A percentile compares a stretch with the other conserved stretches of the same genome.
Evolutionary conservation across 805 yeast species (phyloP).

Genomic region (Wickerhamiella sorbophila): DNA sequence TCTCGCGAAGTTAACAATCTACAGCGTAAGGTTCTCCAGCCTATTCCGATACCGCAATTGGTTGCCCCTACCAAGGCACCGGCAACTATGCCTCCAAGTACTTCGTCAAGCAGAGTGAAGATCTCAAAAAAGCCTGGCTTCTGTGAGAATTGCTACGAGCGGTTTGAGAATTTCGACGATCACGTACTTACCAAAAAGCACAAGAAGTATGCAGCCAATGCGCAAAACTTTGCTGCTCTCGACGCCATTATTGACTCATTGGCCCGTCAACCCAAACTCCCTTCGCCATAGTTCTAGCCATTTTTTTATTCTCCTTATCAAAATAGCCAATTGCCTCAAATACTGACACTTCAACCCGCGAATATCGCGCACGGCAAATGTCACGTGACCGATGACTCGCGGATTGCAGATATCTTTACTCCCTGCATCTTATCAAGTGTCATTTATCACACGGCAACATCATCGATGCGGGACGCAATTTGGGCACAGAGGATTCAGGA

Average conservation of each 20-base stretch:
- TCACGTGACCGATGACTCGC: too few relatives aligned
- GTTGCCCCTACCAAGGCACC: neutral
- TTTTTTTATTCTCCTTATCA: neutral
- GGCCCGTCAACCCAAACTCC: constrained; percentile 19
- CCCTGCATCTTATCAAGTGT: too few relatives aligned
- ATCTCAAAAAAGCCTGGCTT: constrained; percentile 45
- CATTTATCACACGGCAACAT: neutral
- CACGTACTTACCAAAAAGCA: constrained; percentile 63
- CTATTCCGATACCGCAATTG: neutral
- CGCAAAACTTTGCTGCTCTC: constrained; percentile 57
- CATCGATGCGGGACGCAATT: neutral
- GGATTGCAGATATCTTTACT: too few relatives aligned
- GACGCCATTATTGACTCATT: constrained; percentile 52
- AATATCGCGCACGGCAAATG: too few relatives aligned
- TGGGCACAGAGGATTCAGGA: constrained; percentile 1
- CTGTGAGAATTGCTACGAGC: constrained; percentile 85
- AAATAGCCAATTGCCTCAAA: too few relatives aligned
- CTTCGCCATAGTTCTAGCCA: neutral
- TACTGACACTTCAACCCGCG: too few relatives aligned
- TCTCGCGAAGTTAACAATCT: constrained; percentile 31
- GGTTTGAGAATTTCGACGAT: constrained; percentile 63
- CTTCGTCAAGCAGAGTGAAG: constrained; percentile 14
- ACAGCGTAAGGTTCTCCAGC: constrained; percentile 26
- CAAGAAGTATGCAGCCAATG: constrained; percentile 60
- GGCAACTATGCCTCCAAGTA: neutral